phyloP scores from a whole-genome alignment of 768 basidiomycete species.

The Leucosporidium scottii region DNA sequence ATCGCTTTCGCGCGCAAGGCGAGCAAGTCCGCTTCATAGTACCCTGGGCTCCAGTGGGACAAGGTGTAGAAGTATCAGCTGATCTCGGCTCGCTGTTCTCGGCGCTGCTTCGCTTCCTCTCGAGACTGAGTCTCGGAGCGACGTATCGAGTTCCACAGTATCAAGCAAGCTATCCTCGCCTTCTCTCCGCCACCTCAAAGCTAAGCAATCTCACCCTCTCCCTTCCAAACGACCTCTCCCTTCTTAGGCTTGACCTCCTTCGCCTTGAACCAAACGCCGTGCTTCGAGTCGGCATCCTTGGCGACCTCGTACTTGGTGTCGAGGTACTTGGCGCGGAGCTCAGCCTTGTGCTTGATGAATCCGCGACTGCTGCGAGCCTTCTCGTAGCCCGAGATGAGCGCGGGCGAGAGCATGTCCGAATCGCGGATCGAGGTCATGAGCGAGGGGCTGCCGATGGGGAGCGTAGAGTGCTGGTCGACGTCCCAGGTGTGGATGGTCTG shows the following conservation, averaged over 20 bases:
- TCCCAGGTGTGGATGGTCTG: conserved; percentile 41
- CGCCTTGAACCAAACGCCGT: conserved; percentile 42
- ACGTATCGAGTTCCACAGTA: too few relatives aligned
- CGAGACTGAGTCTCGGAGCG: too few relatives aligned
- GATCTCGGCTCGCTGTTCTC: too few relatives aligned
- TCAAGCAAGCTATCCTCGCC: background rate
- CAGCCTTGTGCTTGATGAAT: conserved; percentile 41
- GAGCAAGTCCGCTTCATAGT: too few relatives aligned
- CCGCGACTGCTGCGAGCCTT: conserved; percentile 37
- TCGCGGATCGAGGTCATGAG: conserved; percentile 50
- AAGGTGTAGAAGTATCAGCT: too few relatives aligned
- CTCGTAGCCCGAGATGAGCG: conserved; percentile 42
- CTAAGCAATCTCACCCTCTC: background rate
- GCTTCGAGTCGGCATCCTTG: conserved; percentile 43
- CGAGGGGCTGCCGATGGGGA: conserved; percentile 46
- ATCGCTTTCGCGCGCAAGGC: too few relatives aligned
- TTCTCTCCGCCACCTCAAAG: background rate
- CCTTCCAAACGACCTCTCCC: conserved; percentile 16
- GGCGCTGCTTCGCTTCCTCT: too few relatives aligned
- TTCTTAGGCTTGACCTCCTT: conserved; percentile 33
- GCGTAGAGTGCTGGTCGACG: conserved; percentile 38
- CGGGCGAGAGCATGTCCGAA: conserved; percentile 43
- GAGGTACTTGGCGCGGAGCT: conserved; percentile 45
- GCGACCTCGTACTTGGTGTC: conserved; percentile 43
- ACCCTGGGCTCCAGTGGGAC: too few relatives aligned